phyloP scores from a whole-genome alignment of 1,284 basidiomycete species.

The Malassezia psittaci region DNA sequence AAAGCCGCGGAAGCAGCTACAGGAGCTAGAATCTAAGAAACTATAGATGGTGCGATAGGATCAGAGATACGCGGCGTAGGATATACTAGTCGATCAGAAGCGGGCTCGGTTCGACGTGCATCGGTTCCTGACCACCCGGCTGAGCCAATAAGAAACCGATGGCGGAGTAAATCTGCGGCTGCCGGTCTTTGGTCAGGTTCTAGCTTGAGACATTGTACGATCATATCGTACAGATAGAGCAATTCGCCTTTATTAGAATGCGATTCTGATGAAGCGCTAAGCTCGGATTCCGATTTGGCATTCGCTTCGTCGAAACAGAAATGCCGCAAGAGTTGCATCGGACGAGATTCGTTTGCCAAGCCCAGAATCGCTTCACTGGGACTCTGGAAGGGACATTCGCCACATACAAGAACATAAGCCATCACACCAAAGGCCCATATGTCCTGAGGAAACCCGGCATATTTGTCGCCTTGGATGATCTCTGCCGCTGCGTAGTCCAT shows the following conservation, averaged over 20 bases:
- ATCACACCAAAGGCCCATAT: constrained; percentile 99
- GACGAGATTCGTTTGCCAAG: constrained; percentile 32
- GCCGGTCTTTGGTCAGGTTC: constrained; percentile 56
- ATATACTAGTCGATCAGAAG: not conserved
- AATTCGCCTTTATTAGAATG: constrained; percentile 61
- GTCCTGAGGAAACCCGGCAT: constrained; percentile 91
- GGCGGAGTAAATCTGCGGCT: constrained; percentile 66
- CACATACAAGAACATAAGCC: constrained; percentile 84
- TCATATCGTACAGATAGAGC: constrained; percentile 67
- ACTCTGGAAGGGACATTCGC: constrained; percentile 74
- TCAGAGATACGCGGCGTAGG: too few species aligned
- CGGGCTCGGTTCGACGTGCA: not conserved
- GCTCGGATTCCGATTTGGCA: too few species aligned
- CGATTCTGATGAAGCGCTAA: too few species aligned
- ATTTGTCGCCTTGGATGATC: constrained; percentile 85
- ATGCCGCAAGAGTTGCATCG: constrained; percentile 30
- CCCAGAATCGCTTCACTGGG: constrained; percentile 40
- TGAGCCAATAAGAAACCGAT: constrained; percentile 63
- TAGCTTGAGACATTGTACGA: constrained; percentile 66
- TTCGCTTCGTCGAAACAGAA: constrained; percentile 14
- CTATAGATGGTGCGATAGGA: not conserved
- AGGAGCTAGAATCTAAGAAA: too few species aligned
- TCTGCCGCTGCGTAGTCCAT: constrained; percentile 80
- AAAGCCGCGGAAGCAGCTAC: too few species aligned
- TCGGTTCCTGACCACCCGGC: constrained; percentile 49